Conservation (phyloP, 805 yeast genomes). For the Candida multigemmis region DNA sequence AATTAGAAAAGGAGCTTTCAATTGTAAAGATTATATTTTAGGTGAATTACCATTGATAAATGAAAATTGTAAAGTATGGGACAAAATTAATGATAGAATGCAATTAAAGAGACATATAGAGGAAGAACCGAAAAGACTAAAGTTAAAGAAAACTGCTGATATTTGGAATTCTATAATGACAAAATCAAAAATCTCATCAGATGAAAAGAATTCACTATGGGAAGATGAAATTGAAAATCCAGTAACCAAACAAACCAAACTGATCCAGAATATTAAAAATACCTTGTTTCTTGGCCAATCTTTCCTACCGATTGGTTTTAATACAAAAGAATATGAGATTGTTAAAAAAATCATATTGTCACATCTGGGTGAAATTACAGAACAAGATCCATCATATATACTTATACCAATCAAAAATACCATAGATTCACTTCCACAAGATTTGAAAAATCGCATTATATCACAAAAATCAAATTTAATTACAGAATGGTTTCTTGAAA, state of each 20-base stretch:
- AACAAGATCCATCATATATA: constrained; percentile 1
- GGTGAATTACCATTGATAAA: constrained; percentile 6
- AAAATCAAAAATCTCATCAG: constrained; percentile 8
- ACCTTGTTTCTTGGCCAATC: constrained; percentile 30
- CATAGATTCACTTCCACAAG: constrained; percentile 5
- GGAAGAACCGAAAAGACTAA: constrained; percentile 2
- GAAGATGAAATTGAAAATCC: constrained; percentile 8
- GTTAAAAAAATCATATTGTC: constrained; percentile 34
- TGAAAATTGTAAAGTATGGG: constrained; percentile 31
- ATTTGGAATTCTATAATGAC: constrained; percentile 39
- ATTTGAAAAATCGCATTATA: not conserved
- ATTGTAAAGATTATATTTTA: constrained; percentile 30
- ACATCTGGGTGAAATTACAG: constrained; percentile 30
- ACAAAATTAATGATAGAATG: constrained; percentile 6
- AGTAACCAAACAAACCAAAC: constrained; percentile 1
- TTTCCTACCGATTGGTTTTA: constrained; percentile 37
- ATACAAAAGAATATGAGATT: constrained; percentile 22
- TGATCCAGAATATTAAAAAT: constrained; percentile 3
- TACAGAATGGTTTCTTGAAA: constrained; percentile 78
- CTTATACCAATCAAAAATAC: constrained; percentile 5
- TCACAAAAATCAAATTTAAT: constrained; percentile 7
- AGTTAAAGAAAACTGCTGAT: constrained; percentile 13
- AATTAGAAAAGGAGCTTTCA: constrained; percentile 34
- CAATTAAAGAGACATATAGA: constrained; percentile 3
- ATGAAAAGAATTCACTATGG: constrained; percentile 16